Percentiles rank a stretch among this genome's conserved stretches.
Conservation (phyloP, 2,329 filamentous ascomycete species). For the Pyrenophora tritici-repentis region DNA sequence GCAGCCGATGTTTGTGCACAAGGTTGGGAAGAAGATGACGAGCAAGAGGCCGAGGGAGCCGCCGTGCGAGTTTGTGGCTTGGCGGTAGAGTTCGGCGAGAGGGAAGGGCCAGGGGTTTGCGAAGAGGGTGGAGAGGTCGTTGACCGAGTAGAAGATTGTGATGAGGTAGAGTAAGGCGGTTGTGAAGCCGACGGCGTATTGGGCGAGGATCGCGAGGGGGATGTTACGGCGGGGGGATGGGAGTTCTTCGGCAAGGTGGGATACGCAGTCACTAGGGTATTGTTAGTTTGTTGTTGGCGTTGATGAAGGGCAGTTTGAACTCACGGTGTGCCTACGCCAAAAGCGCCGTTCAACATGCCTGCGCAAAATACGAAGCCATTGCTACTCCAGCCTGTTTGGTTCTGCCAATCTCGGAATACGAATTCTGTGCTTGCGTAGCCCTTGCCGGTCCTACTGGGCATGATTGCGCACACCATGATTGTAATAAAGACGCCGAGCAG, state of each 20-base stretch:
- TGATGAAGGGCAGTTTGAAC: constrained; percentile 3
- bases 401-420: constrained; percentile 55
- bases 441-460: constrained; percentile 54
- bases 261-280: constrained; percentile 59
- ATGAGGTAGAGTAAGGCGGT: constrained; percentile 47
- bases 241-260: constrained; percentile 65
- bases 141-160: constrained; percentile 61
- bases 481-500: constrained; percentile 61
- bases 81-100: constrained; percentile 67
- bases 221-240: constrained; percentile 45
- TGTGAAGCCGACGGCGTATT: constrained; percentile 44
- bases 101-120: constrained; percentile 60
- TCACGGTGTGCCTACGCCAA: constrained; percentile 65
- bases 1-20: constrained; percentile 59
- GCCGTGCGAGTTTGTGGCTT: constrained; percentile 49
- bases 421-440: constrained; percentile 50
- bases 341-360: constrained; percentile 72
- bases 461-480: constrained; percentile 60
- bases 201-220: constrained; percentile 49
- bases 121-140: constrained; percentile 61
- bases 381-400: constrained; percentile 53
- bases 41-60: constrained; percentile 54
- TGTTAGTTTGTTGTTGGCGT: not conserved
- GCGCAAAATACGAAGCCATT: constrained; percentile 68
- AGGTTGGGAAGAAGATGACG: constrained; percentile 59